phyloP scores from a whole-genome alignment of 345 rosid species.

The Carallia brachiata region DNA sequence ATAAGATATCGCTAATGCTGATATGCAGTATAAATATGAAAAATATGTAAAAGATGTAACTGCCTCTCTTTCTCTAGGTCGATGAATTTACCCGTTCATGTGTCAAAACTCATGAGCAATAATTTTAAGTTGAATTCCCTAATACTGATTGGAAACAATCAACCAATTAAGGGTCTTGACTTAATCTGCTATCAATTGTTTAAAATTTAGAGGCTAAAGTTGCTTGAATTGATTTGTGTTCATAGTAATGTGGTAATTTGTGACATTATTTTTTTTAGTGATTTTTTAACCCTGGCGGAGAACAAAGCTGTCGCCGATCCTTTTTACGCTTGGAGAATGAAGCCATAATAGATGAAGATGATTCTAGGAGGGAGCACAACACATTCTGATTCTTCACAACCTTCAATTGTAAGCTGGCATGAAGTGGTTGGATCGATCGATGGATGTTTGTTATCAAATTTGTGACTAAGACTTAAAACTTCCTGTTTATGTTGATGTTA shows the following conservation, averaged over 20 bases:
- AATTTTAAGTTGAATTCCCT: not conserved
- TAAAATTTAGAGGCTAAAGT: not conserved
- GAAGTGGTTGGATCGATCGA: constrained; percentile 8
- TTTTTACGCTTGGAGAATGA: constrained; percentile 79
- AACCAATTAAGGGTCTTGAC: too few species aligned
- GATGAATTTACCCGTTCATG: too few species aligned
- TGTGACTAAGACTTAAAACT: not conserved
- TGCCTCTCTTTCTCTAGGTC: too few species aligned
- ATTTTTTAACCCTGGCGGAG: constrained; percentile 75
- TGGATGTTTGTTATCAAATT: not conserved
- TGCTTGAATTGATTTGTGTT: not conserved
- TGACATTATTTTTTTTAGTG: constrained; percentile 38
- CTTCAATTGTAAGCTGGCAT: constrained; percentile 70
- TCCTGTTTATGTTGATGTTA: not conserved
- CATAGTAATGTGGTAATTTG: not conserved
- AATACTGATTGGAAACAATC: not conserved
- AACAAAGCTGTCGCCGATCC: constrained; percentile 86
- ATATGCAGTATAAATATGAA: too few species aligned
- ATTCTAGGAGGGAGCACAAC: constrained; percentile 89
- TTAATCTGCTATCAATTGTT: not conserved
- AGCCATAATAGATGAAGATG: constrained; percentile 75
- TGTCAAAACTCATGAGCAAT: too few species aligned
- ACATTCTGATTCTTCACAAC: constrained; percentile 93
- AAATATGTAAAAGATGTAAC: too few species aligned
- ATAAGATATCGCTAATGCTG: too few species aligned